Evolutionary conservation across 768 basidiomycete genomes (phyloP).

Genomic region (Phylloporus sp.): DNA sequence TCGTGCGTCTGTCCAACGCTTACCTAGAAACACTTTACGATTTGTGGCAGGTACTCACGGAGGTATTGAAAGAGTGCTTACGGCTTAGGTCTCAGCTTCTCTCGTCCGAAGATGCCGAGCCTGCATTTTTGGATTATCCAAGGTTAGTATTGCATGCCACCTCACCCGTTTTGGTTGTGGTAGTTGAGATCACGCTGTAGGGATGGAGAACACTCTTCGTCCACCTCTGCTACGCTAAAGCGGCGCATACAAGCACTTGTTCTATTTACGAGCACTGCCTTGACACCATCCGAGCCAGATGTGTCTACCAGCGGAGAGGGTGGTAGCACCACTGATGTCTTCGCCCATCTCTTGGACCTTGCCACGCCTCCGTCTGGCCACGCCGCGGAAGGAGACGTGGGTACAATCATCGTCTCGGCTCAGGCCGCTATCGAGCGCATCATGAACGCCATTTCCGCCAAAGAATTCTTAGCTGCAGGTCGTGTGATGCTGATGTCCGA

Average conservation of each 20-base stretch:
- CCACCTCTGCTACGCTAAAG: constrained; percentile 41
- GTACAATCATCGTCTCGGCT: constrained; percentile 43
- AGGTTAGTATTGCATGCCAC: constrained; percentile 33
- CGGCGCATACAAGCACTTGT: constrained; percentile 67
- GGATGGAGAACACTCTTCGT: constrained; percentile 53
- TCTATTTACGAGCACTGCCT: constrained; percentile 52
- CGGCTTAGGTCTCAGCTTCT: constrained; percentile 47
- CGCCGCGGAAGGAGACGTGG: constrained; percentile 33
- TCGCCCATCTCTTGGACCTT: constrained; percentile 47
- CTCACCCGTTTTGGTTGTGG: neutral
- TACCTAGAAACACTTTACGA: neutral
- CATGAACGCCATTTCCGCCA: constrained; percentile 62
- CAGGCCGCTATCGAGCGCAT: constrained; percentile 48
- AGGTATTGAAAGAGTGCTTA: constrained; percentile 61
- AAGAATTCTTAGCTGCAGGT: constrained; percentile 59
- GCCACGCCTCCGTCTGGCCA: constrained; percentile 33
- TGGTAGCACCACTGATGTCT: constrained; percentile 37
- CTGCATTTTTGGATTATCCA: constrained; percentile 52
- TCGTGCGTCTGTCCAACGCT: constrained; percentile 36
- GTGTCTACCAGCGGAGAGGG: constrained; percentile 4
- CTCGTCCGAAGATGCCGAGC: constrained; percentile 32
- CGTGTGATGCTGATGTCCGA: constrained; percentile 51
- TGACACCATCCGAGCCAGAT: constrained; percentile 34
- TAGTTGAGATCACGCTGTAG: constrained; percentile 29
- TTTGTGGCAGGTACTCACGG: constrained; percentile 48